Percentiles rank a stretch among this genome's conserved stretches.
These are phyloP conservation scores for Rhizophlyctis rosea DNA, from an alignment of 192 early-diverging fungal genomes.

Conservation along the genomic window DNA sequence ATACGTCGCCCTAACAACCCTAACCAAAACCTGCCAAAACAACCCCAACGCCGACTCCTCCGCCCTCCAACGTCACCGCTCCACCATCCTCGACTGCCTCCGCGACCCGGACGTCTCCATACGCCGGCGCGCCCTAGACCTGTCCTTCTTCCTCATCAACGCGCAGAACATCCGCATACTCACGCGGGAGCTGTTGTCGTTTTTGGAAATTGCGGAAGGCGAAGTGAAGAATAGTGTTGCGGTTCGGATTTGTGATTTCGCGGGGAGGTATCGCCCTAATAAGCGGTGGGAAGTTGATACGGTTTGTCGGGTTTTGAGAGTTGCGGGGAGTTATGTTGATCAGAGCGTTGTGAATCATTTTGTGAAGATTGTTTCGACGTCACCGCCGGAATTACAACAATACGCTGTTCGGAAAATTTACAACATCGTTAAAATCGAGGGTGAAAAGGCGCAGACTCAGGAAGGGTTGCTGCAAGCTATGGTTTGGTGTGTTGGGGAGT, in stretches of 20 bases:
- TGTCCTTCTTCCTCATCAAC: conserved; percentile 95
- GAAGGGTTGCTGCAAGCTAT: conserved; percentile 86
- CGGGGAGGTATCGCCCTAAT: conserved; percentile 90
- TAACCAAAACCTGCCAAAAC: conserved; percentile 72
- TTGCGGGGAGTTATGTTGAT: conserved; percentile 55
- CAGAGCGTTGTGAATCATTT: conserved; percentile 65
- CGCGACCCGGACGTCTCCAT: conserved; percentile 95
- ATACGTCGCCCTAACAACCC: conserved; percentile 97
- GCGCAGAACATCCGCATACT: conserved; percentile 88
- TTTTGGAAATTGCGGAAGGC: conserved; percentile 85
- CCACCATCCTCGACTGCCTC: conserved; percentile 94
- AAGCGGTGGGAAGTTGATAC: conserved; percentile 98
- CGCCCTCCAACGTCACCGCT: conserved; percentile 94
- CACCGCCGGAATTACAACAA: conserved; percentile 71
- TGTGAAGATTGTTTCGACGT: conserved; percentile 81
- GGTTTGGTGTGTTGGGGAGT: conserved; percentile 96
- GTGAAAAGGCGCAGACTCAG: conserved; percentile 68
- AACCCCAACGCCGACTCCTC: conserved; percentile 79
- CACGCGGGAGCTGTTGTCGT: conserved; percentile 88
- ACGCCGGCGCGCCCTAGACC: conserved; percentile 90
- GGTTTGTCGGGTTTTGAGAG: conserved; percentile 77
- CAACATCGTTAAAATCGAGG: conserved; percentile 66
- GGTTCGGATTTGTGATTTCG: conserved; percentile 84
- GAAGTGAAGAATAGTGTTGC: conserved; percentile 92
- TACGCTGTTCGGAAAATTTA: conserved; percentile 90